Evolutionary conservation across 495 filamentous ascomycete genomes (phyloP), one percentile per base, ranked within the genome.

Genomic region (Bombardia bombarda): DNA sequence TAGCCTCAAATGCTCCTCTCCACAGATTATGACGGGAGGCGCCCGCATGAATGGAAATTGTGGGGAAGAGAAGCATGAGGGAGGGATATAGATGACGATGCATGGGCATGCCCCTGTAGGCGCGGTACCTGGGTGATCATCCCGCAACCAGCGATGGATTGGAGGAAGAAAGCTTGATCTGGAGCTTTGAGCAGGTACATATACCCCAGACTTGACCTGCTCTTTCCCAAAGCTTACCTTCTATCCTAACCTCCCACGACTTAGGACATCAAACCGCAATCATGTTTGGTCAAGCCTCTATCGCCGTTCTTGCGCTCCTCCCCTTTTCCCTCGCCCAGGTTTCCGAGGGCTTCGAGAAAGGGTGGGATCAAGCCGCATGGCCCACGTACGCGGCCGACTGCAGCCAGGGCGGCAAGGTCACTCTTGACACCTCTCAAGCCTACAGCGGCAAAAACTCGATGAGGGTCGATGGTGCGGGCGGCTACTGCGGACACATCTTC

Each of bases 401-500:
- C 58, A 75, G 57, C 61, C 73, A 77, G 53, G 75, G 75, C 30
- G 75, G 75, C 31, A 67, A 60, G 42, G 67, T 79, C 45, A 60
- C 53, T 3, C 71, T 79, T 7, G 75, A 79, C 52, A 72, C 48
- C 51, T 49, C 68, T 34, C 63, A 53, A 6, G 75, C 72, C 18
- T 66, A 75, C 49, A 71, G 65, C 48, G 75, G 75, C 40, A 75
- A 62, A 55, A 79, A 77, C 57, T 77, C 73, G 0, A 61, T 79
- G 3, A 60, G 61, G 44, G 75, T 79, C 4, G 62, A 65, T 35
- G 71, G 73, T 28, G 66, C 65, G 1, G 71, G 71, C 25, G 75
- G 75, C 16, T 79, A 68, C 57, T 79, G 75, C 52, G 75, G 75
- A 42, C 75, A 79, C 45, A 73, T 77, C 31, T 79, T 77, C 62